Percentiles rank a stretch among this genome's conserved stretches.
phyloP scores from a whole-genome alignment of 1,284 basidiomycete genomes.

The Phellinidium pouzarii region DNA sequence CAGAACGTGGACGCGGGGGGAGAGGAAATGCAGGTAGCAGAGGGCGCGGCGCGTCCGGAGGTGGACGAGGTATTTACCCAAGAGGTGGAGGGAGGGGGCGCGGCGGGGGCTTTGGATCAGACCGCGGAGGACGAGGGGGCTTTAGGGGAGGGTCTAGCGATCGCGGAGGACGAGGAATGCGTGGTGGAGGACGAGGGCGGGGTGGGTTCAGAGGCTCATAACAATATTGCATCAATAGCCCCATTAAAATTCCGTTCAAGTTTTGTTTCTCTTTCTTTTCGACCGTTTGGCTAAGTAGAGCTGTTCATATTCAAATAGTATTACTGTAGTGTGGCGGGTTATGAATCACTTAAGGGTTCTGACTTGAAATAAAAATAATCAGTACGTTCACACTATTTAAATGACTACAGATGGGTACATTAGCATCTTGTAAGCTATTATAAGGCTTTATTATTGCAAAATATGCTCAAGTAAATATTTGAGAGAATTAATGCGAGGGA shows the following conservation, averaged over 20 bases:
- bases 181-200: neutral
- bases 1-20: conserved; percentile 52
- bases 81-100: conserved; percentile 35
- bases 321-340: no score
- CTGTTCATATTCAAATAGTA: no score
- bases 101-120: conserved; percentile 25
- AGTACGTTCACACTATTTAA: no score
- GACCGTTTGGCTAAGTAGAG: neutral
- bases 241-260: no score
- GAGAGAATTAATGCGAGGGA: no score
- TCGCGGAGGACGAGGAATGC: neutral
- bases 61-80: conserved; percentile 38
- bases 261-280: neutral
- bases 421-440: no score
- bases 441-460: no score
- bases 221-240: no score
- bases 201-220: conserved; percentile 15
- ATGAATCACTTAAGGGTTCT: no score
- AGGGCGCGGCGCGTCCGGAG: conserved; percentile 32
- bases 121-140: conserved; percentile 20
- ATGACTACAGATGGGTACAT: no score
- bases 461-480: no score
- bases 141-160: conserved; percentile 9
- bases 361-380: no score
- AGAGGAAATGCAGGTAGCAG: conserved; percentile 35